These are phyloP conservation scores for Sorghum bicolor DNA, from an alignment of 176 grass and related monocot species.

Conservation along the genomic window Sorghum_bicolor_NCBIv3 NC_012875.2:51579001-51579500, in stretches of 20 bases:
- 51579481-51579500: conserved; percentile 84
- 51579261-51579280: conserved; percentile 87
- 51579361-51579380: conserved; percentile 76
- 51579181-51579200: conserved; percentile 89
- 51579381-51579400: conserved; percentile 85
- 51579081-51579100: conserved; percentile 76
- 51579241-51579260: conserved; percentile 93
- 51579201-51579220: conserved; percentile 79
- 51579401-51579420: conserved; percentile 87
- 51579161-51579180: conserved; percentile 89
- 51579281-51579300: conserved; percentile 78
- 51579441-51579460: conserved; percentile 78
- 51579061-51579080: conserved; percentile 78
- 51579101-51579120: conserved; percentile 98
- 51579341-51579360: conserved; percentile 73
- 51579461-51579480: conserved; percentile 91
- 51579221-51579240: conserved; percentile 82
- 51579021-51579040: conserved; percentile 90
- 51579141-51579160: conserved; percentile 91
- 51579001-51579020: conserved; percentile 67
- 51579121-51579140: conserved; percentile 71
- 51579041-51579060: conserved; percentile 88
- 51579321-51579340: conserved; percentile 90
- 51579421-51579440: conserved; percentile 86
- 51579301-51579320: conserved; percentile 74